Base-by-base conservation (phyloP, 1,284 basidiomycete species). In the Boletus smithii region DNA sequence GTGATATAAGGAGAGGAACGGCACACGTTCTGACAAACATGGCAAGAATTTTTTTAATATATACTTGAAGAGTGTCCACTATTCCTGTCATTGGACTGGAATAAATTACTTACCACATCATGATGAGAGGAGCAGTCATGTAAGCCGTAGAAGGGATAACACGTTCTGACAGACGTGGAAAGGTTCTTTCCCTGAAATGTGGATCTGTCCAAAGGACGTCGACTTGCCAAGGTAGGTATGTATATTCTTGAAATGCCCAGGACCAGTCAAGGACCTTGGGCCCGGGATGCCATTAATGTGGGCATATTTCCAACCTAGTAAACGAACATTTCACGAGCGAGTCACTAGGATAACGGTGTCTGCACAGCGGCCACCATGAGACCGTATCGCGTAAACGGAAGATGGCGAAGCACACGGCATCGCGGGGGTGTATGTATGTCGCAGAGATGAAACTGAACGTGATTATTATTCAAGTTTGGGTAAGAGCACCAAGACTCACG, bases 141-240 rank as follows among this genome's bases (percentile, higher is more conserved):
- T 40, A 38, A 16, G 20, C 47, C 9, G 17, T 30, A 9, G 14
- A n/a, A 34, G 33, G 24, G 24, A 26, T 8, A 13, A 38, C n/a
- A 36, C 20, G 32, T 29, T 35, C 36, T 40, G 49, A 27, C 29
- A 34, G 35, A 29, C 36, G 14, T 26, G 42, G 23, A 46, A 30
- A 8, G 3, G n/a, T 10, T 14, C 22, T 22, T 23, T 29, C 9
- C 17, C 36, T 34, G 29, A 13, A 27, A 13, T 46, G 16, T 8
- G 6, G n/a, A 16, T 18, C 16, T 29, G 14, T 32, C 8, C 33
- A 27, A 23, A 20, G 27, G 20, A 14, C n/a, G n/a, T n/a, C n/a
- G n/a, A n/a, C 29, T 16, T 20, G n/a, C 14, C 29, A 30, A 32
- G 16, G 30, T 13, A 14, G 13, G 27, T 10, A 32, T 7, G 2